These are phyloP conservation scores for Withania somnifera DNA, from an alignment of 305 asterid species.

Conservation along the genomic window DNA sequence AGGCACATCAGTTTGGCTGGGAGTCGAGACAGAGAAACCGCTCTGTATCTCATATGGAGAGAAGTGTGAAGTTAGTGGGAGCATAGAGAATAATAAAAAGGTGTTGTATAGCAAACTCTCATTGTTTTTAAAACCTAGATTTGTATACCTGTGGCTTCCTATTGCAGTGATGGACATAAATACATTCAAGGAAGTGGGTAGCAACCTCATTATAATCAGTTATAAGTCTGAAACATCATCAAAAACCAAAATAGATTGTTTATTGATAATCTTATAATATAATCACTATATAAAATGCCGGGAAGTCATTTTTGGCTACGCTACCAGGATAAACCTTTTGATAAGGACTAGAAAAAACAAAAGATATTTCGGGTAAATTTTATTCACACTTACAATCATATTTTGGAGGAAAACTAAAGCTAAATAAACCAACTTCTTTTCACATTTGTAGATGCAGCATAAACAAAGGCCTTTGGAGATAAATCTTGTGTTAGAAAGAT, in stretches of 20 bases:
- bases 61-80: background rate
- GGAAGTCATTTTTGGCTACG: background rate
- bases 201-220: conserved; percentile 66
- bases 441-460: background rate
- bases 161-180: conserved; percentile 42
- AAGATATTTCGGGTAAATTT: background rate
- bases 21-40: conserved; percentile 19
- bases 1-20: conserved; percentile 15
- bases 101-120: conserved; percentile 4
- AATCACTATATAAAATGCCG: background rate
- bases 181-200: conserved; percentile 63
- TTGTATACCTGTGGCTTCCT: conserved; percentile 39
- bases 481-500: background rate
- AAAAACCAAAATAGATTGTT: background rate
- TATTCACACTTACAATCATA: background rate
- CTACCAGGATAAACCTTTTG: background rate
- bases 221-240: conserved; percentile 45
- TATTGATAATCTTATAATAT: background rate
- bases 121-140: background rate
- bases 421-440: background rate
- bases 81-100: background rate
- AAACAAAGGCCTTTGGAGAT: too few species aligned
- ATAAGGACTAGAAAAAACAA: background rate
- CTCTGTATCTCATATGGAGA: conserved; percentile 20
- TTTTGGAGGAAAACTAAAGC: background rate